phyloP scores from a whole-genome alignment of 805 yeast species.

The Nakazawaea molendinolei region DNA sequence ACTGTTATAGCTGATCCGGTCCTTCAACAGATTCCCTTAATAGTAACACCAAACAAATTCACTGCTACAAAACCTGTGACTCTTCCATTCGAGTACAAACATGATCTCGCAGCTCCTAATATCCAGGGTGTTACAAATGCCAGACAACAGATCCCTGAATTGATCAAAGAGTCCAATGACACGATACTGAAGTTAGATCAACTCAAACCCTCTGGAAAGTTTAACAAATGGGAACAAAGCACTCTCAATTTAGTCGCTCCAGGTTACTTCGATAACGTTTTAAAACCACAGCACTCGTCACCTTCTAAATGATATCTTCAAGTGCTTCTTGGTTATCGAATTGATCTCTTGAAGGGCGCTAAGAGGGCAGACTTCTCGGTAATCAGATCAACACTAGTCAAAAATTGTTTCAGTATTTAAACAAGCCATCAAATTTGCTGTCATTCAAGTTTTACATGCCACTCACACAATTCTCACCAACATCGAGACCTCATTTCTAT shows the following conservation, averaged over 20 bases:
- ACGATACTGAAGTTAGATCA: not conserved
- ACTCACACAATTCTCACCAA: no score
- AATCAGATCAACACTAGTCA: no score
- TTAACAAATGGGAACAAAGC: slow-evolving; percentile 2
- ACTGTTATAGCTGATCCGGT: slow-evolving; percentile 3
- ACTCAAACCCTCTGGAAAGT: not conserved
- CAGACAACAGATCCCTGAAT: not conserved
- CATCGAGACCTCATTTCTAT: no score
- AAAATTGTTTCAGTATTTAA: no score
- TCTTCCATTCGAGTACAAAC: slow-evolving; percentile 8
- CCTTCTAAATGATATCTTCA: no score
- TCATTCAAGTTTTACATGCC: no score
- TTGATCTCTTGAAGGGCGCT: no score
- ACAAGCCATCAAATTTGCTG: no score
- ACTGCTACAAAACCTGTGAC: slow-evolving; percentile 8
- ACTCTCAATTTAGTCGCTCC: slow-evolving; percentile 9
- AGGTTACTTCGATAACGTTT: slow-evolving; percentile 4
- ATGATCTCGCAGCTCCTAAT: slow-evolving; percentile 1
- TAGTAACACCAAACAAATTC: slow-evolving; percentile 9
- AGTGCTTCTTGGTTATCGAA: no score
- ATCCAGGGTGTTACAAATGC: no score
- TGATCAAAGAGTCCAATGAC: not conserved
- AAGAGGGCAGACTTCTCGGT: no score
- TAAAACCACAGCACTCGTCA: not conserved
- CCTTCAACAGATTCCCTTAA: slow-evolving; percentile 11